Percentiles rank a stretch among this genome's conserved stretches.
Conservation (phyloP, 495 filamentous ascomycete genomes). For the Daldinia childiae region DNA sequence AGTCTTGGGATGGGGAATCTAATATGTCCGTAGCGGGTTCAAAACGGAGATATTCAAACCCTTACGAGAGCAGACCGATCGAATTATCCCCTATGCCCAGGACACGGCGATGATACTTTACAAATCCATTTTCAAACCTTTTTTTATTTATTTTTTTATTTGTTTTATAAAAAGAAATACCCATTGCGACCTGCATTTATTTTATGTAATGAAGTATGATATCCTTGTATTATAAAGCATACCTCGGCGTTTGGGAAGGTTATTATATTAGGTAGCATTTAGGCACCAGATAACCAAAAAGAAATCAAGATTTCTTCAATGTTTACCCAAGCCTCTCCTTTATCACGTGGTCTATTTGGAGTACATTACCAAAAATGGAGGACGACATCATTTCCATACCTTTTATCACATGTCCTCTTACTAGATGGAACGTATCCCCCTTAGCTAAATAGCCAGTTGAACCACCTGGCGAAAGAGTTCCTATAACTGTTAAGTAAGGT, state of each 20-base stretch:
- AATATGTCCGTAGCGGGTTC: neutral
- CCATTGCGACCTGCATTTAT: slow-evolving; percentile 1
- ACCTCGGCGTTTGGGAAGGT: slow-evolving; percentile 2
- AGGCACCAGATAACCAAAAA: neutral
- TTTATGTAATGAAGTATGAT: slow-evolving; percentile 2
- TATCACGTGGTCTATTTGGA: neutral
- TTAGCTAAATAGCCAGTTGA: slow-evolving; percentile 34
- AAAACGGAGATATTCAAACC: slow-evolving; percentile 5
- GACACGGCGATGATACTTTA: neutral
- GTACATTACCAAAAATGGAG: neutral
- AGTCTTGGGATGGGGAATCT: neutral
- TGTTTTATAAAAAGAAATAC: too few relatives aligned
- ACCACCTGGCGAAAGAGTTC: slow-evolving; percentile 31
- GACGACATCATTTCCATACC: neutral
- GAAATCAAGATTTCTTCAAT: neutral
- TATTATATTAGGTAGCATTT: neutral
- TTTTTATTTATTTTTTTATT: too few relatives aligned
- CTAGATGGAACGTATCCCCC: neutral
- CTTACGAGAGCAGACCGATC: neutral
- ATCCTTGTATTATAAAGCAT: neutral
- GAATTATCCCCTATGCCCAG: slow-evolving; percentile 4
- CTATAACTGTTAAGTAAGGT: slow-evolving; percentile 16
- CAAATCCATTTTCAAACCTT: neutral
- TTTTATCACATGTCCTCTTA: neutral
- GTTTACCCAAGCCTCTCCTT: neutral